A percentile compares a stretch with the other conserved stretches of the same genome.
These are phyloP conservation scores for Pulveroboletus sp. DNA, from an alignment of 768 basidiomycete genomes.

Conservation along the genomic window DNA sequence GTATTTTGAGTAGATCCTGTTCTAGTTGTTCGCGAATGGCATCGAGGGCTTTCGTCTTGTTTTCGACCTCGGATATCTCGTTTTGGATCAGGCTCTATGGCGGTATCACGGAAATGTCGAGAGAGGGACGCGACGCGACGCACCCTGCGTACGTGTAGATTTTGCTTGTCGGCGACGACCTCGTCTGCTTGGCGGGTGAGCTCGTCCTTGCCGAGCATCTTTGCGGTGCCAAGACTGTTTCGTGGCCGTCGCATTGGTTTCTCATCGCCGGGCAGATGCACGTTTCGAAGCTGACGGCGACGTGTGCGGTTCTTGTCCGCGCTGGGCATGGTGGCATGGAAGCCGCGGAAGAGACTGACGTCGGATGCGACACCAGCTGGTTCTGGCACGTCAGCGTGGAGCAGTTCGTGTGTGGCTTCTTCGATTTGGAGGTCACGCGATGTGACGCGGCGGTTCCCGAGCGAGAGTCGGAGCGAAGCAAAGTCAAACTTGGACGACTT, in stretches of 20 bases:
- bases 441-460: slow-evolving; percentile 66
- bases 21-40: slow-evolving; percentile 77
- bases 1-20: slow-evolving; percentile 76
- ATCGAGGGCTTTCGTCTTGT: slow-evolving; percentile 86
- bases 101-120: slow-evolving; percentile 5
- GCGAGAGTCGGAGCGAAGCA: slow-evolving; percentile 64
- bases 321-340: slow-evolving; percentile 93
- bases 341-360: slow-evolving; percentile 84
- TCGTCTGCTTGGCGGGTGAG: slow-evolving; percentile 80
- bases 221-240: slow-evolving; percentile 66
- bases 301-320: slow-evolving; percentile 76
- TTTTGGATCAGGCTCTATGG: slow-evolving; percentile 75
- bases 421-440: slow-evolving; percentile 83
- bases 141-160: slow-evolving; percentile 85
- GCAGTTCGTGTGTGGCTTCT: slow-evolving; percentile 77
- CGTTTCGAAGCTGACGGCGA: slow-evolving; percentile 75
- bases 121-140: slow-evolving; percentile 5
- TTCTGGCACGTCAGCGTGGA: slow-evolving; percentile 71
- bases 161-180: slow-evolving; percentile 89
- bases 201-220: slow-evolving; percentile 80
- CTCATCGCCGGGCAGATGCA: too few species aligned
- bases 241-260: slow-evolving; percentile 49
- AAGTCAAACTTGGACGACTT: slow-evolving; percentile 68
- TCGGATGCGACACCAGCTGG: slow-evolving; percentile 65
- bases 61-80: slow-evolving; percentile 86